Percentiles rank a stretch among this genome's conserved stretches.
Conservation (phyloP, 1,284 basidiomycete genomes). For the Ustilago cynodontis region DNA sequence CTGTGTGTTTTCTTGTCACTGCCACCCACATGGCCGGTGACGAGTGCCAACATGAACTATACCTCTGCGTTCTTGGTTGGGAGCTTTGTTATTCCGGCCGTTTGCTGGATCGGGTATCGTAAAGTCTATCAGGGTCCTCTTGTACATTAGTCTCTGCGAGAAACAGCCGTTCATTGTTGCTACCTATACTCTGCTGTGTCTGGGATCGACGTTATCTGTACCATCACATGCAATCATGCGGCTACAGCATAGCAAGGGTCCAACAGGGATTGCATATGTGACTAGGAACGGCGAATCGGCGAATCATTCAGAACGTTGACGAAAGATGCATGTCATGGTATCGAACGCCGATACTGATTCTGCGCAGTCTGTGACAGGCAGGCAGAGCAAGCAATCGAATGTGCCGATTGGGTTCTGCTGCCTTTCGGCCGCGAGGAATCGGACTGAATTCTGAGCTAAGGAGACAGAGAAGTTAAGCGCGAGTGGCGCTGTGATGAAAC, state of each 20-base stretch:
- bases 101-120: constrained; percentile 15
- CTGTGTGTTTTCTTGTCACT: constrained; percentile 36
- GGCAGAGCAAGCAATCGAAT: background rate
- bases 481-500: background rate
- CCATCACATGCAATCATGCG: no score
- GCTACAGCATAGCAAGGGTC: no score
- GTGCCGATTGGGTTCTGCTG: no score
- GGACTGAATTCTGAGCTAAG: background rate
- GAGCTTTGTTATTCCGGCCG: constrained; percentile 18
- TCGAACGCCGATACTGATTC: constrained; percentile 11
- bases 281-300: constrained; percentile 24
- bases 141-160: constrained; percentile 14
- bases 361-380: background rate
- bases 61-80: constrained; percentile 24
- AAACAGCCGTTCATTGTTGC: background rate
- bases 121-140: constrained; percentile 22
- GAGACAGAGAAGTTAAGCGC: background rate
- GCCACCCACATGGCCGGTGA: constrained; percentile 36
- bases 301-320: constrained; percentile 8
- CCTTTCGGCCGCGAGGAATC: no score
- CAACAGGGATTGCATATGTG: background rate
- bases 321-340: background rate
- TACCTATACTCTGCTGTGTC: no score
- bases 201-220: no score
- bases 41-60: constrained; percentile 39